Percentiles rank a stretch among this genome's conserved stretches.
These are phyloP conservation scores for Barnettozyma californica DNA, from an alignment of 805 yeast species.

Conservation along the genomic window DNA sequence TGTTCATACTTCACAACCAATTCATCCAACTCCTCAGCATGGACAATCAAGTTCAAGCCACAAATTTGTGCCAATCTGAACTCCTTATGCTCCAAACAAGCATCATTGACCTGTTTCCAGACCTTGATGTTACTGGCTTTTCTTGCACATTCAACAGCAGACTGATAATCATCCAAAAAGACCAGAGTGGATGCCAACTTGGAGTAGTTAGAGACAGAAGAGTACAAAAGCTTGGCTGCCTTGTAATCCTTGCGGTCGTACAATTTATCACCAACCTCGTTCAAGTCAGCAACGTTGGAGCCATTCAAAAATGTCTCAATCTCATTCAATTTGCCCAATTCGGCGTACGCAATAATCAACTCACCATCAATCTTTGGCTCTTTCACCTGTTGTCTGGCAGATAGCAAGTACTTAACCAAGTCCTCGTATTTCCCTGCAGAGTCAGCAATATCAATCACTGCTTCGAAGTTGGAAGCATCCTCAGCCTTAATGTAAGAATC, in stretches of 20 bases:
- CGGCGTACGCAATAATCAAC: conserved; percentile 80
- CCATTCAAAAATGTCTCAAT: conserved; percentile 81
- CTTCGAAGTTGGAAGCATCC: conserved; percentile 84
- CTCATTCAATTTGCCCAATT: conserved; percentile 66
- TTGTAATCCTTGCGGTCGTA: conserved; percentile 77
- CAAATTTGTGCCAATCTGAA: conserved; percentile 97
- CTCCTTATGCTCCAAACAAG: conserved; percentile 91
- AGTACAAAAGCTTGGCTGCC: conserved; percentile 86
- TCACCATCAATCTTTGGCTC: conserved; percentile 94
- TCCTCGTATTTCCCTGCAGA: conserved; percentile 97
- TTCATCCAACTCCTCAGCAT: conserved; percentile 94
- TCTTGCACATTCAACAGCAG: conserved; percentile 98
- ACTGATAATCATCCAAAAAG: conserved; percentile 85
- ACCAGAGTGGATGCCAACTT: conserved; percentile 96
- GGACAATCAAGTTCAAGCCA: conserved; percentile 94
- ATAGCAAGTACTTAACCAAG: conserved; percentile 73
- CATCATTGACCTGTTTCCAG: conserved; percentile 97
- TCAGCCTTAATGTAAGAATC: conserved; percentile 87
- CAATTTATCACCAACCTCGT: conserved; percentile 86
- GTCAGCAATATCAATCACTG: conserved; percentile 91
- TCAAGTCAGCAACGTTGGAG: conserved; percentile 90
- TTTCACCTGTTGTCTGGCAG: conserved; percentile 89
- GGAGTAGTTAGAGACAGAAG: conserved; percentile 87
- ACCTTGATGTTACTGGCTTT: conserved; percentile 91
- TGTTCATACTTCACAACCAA: conserved; percentile 82